These are phyloP conservation scores for Tetrahymena borealis DNA, from an alignment of 73 alveolate species.

Conservation along the genomic window DNA sequence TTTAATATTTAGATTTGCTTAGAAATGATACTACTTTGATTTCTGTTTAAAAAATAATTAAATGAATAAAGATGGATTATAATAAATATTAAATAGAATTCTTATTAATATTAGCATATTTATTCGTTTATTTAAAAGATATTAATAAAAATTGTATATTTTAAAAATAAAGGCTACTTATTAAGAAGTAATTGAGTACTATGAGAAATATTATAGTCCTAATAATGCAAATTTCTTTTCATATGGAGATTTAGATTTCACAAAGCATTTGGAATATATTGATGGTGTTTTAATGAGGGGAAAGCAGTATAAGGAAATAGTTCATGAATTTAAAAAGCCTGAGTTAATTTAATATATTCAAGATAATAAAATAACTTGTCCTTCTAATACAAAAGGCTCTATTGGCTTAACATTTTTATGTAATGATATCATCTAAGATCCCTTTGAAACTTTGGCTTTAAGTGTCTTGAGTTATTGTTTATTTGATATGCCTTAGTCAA, in stretches of 20 bases:
- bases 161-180: background rate
- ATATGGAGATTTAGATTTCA: constrained; percentile 63
- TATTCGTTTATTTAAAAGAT: no score
- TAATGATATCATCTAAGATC: constrained; percentile 45
- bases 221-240: constrained; percentile 49
- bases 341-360: background rate
- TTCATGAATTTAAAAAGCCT: background rate
- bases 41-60: background rate
- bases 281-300: constrained; percentile 25
- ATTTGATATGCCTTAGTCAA: constrained; percentile 59
- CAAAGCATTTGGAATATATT: constrained; percentile 47
- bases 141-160: no score
- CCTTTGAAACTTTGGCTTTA: constrained; percentile 48
- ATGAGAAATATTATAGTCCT: constrained; percentile 49
- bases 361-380: background rate
- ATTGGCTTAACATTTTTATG: constrained; percentile 40
- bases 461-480: constrained; percentile 36
- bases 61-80: no score
- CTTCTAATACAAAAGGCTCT: constrained; percentile 45
- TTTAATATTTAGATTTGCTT: no score
- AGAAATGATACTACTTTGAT: background rate
- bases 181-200: constrained; percentile 44
- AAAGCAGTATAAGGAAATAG: constrained; percentile 23
- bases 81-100: no score
- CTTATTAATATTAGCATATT: no score